Percentiles rank a stretch among this genome's conserved stretches.
These are phyloP conservation scores for Starmerella lactis-condensi DNA, from an alignment of 805 yeast species.

Conservation along the genomic window DNA sequence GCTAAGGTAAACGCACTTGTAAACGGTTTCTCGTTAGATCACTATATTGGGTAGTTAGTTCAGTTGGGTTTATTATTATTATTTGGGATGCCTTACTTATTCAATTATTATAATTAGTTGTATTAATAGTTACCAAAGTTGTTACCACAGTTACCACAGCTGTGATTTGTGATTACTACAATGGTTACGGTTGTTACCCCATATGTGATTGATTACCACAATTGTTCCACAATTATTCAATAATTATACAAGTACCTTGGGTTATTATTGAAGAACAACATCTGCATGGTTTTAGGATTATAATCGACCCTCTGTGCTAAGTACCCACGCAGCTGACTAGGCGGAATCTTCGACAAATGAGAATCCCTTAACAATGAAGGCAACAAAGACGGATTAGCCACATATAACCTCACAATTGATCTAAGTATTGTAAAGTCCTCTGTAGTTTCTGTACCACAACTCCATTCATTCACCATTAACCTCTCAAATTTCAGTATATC, in stretches of 20 bases:
- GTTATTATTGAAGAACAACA: slow-evolving; percentile 12
- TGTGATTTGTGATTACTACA: no score
- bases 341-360: slow-evolving; percentile 47
- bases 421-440: slow-evolving; percentile 52
- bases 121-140: no score
- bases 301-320: slow-evolving; percentile 14
- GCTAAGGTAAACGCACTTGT: no score
- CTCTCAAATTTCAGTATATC: slow-evolving; percentile 65
- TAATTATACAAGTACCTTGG: not conserved
- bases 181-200: no score
- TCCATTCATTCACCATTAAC: slow-evolving; percentile 44
- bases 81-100: no score
- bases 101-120: no score
- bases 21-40: no score
- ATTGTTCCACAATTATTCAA: no score
- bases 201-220: no score
- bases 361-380: slow-evolving; percentile 69
- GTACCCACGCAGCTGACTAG: slow-evolving; percentile 21
- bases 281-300: slow-evolving; percentile 7
- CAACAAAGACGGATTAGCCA: slow-evolving; percentile 64
- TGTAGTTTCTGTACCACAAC: slow-evolving; percentile 33
- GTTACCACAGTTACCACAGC: no score
- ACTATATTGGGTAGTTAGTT: no score
- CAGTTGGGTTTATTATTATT: no score
- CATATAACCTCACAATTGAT: slow-evolving; percentile 67